Percentiles rank a stretch among this genome's conserved stretches.
Evolutionary conservation across 352 stramenopile species (phyloP).

Genomic region (Phytophthora idaei): DNA sequence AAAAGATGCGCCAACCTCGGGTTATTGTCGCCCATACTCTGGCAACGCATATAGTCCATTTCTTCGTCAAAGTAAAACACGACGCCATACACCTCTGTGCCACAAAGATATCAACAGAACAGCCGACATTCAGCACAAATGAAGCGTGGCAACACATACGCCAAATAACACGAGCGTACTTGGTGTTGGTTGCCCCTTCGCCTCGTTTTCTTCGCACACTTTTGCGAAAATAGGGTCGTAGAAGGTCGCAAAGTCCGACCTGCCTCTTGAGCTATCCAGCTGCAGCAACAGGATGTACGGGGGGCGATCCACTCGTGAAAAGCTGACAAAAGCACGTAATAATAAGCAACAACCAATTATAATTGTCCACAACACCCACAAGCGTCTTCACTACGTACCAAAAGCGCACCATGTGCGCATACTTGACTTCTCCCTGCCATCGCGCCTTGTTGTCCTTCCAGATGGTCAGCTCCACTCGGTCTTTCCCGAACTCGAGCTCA

Average conservation of each 20-base stretch:
- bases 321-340: slow-evolving; percentile 24
- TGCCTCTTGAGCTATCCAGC: slow-evolving; percentile 31
- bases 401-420: slow-evolving; percentile 48
- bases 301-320: slow-evolving; percentile 28
- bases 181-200: slow-evolving; percentile 15
- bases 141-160: neutral
- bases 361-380: neutral
- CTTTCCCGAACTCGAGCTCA: slow-evolving; percentile 37
- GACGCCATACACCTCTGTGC: slow-evolving; percentile 60
- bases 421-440: slow-evolving; percentile 47
- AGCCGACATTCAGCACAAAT: neutral
- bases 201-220: slow-evolving; percentile 33
- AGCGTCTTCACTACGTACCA: slow-evolving; percentile 30
- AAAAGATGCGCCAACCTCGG: slow-evolving; percentile 40
- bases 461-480: slow-evolving; percentile 41
- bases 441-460: slow-evolving; percentile 28
- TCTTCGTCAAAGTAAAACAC: slow-evolving; percentile 74
- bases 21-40: slow-evolving; percentile 58
- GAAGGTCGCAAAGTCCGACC: slow-evolving; percentile 51
- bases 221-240: slow-evolving; percentile 66
- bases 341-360: neutral
- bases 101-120: neutral
- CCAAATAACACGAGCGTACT: slow-evolving; percentile 33
- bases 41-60: slow-evolving; percentile 65
- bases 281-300: slow-evolving; percentile 68